Evolutionary conservation across 768 basidiomycete genomes (phyloP).

Genomic region (Rhizopogon vesiculosus): DNA sequence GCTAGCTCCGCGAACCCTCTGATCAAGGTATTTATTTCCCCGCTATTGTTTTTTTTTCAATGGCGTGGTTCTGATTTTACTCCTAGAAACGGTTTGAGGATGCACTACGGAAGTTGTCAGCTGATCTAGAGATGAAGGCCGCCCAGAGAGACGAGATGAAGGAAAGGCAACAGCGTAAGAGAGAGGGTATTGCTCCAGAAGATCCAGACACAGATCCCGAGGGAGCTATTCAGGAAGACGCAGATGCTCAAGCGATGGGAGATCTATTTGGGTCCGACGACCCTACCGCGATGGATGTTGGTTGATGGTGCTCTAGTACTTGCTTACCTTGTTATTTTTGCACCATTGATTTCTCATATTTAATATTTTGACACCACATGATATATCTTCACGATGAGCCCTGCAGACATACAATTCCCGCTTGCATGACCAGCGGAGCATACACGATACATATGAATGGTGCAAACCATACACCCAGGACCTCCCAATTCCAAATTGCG

Average conservation of each 20-base stretch:
- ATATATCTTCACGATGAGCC: conserved; percentile 14
- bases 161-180: conserved; percentile 66
- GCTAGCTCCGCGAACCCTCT: conserved; percentile 81
- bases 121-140: conserved; percentile 82
- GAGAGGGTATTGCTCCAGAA: conserved; percentile 51
- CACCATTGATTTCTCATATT: not conserved
- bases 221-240: conserved; percentile 32
- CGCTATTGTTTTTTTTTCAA: not conserved
- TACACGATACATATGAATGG: conserved; percentile 82
- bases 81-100: conserved; percentile 89
- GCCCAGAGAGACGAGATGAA: conserved; percentile 76
- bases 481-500: conserved; percentile 73
- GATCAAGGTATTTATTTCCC: conserved; percentile 54
- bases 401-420: conserved; percentile 50
- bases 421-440: conserved; percentile 68
- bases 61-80: not conserved
- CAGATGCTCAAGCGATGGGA: conserved; percentile 20
- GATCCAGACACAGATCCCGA: conserved; percentile 39
- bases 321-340: not conserved
- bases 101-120: conserved; percentile 79
- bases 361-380: not conserved
- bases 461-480: conserved; percentile 77
- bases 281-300: conserved; percentile 28
- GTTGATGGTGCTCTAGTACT: conserved; percentile 7
- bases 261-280: conserved; percentile 49